Percentiles rank a stretch among this genome's conserved stretches.
Conservation (phyloP, 1,284 basidiomycete species). For the Porogramme epimiltina region DNA sequence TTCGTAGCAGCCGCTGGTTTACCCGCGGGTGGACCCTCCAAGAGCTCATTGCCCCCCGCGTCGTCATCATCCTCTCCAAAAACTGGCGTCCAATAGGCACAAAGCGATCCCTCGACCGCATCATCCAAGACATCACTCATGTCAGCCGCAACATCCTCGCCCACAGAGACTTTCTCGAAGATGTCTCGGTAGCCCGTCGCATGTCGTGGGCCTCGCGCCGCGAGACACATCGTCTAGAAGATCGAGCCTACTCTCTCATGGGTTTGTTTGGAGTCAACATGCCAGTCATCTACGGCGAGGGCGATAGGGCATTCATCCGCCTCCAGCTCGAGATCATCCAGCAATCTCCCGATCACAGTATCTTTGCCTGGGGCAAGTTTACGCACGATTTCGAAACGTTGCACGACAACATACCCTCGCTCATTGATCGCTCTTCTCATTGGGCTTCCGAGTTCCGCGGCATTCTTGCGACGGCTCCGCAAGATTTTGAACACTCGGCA, state of each 20-base stretch:
- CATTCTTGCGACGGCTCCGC: constrained; percentile 1
- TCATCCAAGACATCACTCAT: constrained; percentile 4
- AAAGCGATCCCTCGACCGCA: constrained; percentile 1
- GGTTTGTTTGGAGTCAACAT: constrained; percentile 5
- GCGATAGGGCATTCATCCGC: constrained; percentile 4
- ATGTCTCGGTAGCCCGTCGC: constrained; percentile 8
- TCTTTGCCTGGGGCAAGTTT: constrained; percentile 8
- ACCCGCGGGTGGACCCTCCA: constrained; percentile 9
- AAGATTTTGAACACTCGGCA: background rate
- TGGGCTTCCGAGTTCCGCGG: background rate
- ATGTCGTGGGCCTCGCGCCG: constrained; percentile 15
- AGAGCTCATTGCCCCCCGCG: constrained; percentile 8
- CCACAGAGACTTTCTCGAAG: background rate
- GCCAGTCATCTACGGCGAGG: constrained; percentile 9
- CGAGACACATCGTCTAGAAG: constrained; percentile 3
- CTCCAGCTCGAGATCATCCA: constrained; percentile 8
- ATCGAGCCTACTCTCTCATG: constrained; percentile 9
- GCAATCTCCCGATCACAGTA: constrained; percentile 2
- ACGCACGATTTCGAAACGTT: background rate
- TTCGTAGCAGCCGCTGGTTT: constrained; percentile 7
- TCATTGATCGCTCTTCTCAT: background rate
- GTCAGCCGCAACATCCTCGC: constrained; percentile 5
- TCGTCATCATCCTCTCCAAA: constrained; percentile 5
- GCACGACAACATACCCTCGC: background rate
- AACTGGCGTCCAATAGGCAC: constrained; percentile 5